These are phyloP conservation scores for Leccinum subrobustum DNA, from an alignment of 1,284 basidiomycete species.

Conservation along the genomic window DNA sequence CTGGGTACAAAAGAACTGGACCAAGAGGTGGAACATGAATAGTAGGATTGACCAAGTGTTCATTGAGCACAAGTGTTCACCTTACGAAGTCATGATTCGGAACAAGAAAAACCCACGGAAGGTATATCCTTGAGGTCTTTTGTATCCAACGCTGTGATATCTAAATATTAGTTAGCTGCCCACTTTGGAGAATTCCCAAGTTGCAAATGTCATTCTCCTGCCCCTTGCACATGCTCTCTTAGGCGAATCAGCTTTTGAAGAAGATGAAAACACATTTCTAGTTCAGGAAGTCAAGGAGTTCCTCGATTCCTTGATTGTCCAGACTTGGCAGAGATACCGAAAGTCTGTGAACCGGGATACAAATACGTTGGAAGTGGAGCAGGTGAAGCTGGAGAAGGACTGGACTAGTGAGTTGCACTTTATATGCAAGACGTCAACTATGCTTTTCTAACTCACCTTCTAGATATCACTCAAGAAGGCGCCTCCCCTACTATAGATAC, in stretches of 20 bases:
- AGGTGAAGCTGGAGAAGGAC: neutral
- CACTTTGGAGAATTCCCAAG: neutral
- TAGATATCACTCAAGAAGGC: neutral
- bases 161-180: neutral
- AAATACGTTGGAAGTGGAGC: neutral
- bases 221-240: neutral
- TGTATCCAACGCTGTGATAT: neutral
- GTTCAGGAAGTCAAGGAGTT: neutral
- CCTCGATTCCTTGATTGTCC: neutral
- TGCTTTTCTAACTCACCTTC: neutral
- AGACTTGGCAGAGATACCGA: neutral
- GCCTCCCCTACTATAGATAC: neutral
- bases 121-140: neutral
- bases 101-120: neutral
- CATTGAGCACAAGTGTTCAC: neutral
- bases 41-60: neutral
- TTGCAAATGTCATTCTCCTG: neutral
- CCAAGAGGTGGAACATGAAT: neutral
- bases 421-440: neutral
- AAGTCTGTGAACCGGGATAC: neutral
- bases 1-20: neutral
- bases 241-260: neutral
- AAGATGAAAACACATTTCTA: neutral
- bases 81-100: neutral
- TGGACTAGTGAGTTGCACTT: neutral